Evolutionary conservation across 495 filamentous ascomycete species (phyloP).

Genomic region (Lentithecium fluviatile): DNA sequence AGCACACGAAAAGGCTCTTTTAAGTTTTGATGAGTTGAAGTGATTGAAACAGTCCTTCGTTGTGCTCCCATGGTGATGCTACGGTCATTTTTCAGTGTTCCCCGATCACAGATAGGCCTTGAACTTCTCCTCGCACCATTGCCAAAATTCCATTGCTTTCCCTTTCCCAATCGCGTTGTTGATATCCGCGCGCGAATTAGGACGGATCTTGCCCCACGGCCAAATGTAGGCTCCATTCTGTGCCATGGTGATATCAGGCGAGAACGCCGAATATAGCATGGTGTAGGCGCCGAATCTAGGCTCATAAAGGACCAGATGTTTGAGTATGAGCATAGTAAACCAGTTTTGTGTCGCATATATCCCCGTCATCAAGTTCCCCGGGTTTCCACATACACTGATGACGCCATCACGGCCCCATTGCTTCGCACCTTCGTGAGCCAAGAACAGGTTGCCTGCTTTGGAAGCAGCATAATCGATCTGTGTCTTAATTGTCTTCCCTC

Average conservation of each 20-base stretch:
- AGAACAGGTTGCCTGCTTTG: constrained; percentile 13
- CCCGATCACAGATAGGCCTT: constrained; percentile 9
- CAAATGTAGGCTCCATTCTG: constrained; percentile 13
- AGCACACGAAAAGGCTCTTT: too few relatives aligned
- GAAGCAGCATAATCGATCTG: constrained; percentile 10
- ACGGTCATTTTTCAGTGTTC: background rate
- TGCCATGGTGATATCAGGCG: background rate
- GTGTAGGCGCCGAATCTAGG: constrained; percentile 6
- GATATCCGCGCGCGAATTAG: constrained; percentile 1
- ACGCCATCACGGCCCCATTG: constrained; percentile 6
- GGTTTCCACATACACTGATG: constrained; percentile 13
- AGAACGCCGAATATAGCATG: constrained; percentile 14
- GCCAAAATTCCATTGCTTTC: constrained; percentile 4
- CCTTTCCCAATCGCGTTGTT: constrained; percentile 4
- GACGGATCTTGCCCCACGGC: background rate
- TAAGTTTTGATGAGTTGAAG: too few relatives aligned
- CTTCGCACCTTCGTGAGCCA: constrained; percentile 4
- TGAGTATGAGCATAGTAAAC: constrained; percentile 3
- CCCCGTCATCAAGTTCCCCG: constrained; percentile 10
- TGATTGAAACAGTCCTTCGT: too few relatives aligned
- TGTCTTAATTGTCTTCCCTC: background rate
- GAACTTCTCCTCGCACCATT: constrained; percentile 17
- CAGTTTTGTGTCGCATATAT: constrained; percentile 3
- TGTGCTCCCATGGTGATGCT: too few relatives aligned
- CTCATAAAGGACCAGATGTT: constrained; percentile 4